Percentiles rank a stretch among this genome's conserved stretches.
These are phyloP conservation scores for Chytriomyces hyalinus DNA, from an alignment of 192 early-diverging fungal species.

Conservation along the genomic window DNA sequence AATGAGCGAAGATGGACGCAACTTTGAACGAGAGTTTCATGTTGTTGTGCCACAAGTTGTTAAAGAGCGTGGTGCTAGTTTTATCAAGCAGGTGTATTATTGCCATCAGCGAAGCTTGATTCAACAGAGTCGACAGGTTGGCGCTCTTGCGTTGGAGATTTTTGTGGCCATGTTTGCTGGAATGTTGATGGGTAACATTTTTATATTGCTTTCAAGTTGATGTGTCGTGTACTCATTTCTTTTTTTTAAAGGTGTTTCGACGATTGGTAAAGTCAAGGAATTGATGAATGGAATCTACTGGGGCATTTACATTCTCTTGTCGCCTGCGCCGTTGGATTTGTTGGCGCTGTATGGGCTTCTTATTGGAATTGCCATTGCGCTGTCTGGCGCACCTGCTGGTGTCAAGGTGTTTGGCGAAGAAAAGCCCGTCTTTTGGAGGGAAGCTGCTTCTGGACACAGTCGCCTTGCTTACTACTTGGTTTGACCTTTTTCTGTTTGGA, in stretches of 20 bases:
- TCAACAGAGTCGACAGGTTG: constrained; percentile 45
- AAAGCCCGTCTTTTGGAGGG: constrained; percentile 57
- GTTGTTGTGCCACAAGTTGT: constrained; percentile 39
- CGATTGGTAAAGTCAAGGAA: constrained; percentile 42
- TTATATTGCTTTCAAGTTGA: not conserved
- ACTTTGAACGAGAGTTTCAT: constrained; percentile 34
- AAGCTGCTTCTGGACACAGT: constrained; percentile 53
- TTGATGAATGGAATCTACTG: constrained; percentile 51
- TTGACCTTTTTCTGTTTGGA: constrained; percentile 11
- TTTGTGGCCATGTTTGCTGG: constrained; percentile 54
- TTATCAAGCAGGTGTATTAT: constrained; percentile 42
- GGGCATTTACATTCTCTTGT: constrained; percentile 47
- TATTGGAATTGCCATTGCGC: constrained; percentile 44
- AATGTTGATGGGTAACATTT: constrained; percentile 42
- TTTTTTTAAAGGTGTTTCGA: constrained; percentile 17
- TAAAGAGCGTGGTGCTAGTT: constrained; percentile 41
- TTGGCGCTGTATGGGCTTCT: constrained; percentile 44
- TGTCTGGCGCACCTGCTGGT: constrained; percentile 53
- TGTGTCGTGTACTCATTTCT: not conserved
- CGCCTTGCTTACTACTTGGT: constrained; percentile 38
- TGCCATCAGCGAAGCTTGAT: constrained; percentile 47
- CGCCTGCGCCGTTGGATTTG: constrained; percentile 48
- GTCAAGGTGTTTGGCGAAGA: constrained; percentile 60
- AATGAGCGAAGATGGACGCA: constrained; percentile 13
- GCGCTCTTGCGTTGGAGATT: constrained; percentile 48